Conservation (phyloP, 2,329 filamentous ascomycete genomes). For the Colletotrichum trifolii region DNA sequence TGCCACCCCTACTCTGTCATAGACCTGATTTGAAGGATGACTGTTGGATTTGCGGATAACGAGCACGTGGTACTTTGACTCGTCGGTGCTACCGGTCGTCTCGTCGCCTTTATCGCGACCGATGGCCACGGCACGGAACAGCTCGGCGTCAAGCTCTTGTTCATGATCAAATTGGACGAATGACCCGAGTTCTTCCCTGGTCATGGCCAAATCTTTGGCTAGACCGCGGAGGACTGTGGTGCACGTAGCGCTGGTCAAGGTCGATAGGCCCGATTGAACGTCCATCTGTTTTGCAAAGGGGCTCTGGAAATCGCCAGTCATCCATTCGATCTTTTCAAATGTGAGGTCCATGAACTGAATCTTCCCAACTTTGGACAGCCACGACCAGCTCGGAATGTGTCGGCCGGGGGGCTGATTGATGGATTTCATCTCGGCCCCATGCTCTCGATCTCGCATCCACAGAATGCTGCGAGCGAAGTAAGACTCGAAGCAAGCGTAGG, state of each 20-base stretch:
- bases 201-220: slow-evolving; percentile 3
- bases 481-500: slow-evolving; percentile 9
- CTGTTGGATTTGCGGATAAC: slow-evolving; percentile 1
- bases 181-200: not conserved
- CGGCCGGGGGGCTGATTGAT: not conserved
- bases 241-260: not conserved
- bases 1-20: slow-evolving; percentile 14
- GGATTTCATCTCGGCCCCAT: not conserved
- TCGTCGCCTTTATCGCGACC: slow-evolving; percentile 10
- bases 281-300: slow-evolving; percentile 1
- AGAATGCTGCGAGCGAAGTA: slow-evolving; percentile 18
- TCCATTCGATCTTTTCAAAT: slow-evolving; percentile 13
- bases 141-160: not conserved
- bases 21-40: not conserved
- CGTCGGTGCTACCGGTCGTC: not conserved
- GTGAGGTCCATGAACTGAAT: slow-evolving; percentile 21
- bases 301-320: slow-evolving; percentile 6
- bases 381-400: slow-evolving; percentile 22
- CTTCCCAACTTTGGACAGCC: slow-evolving; percentile 21
- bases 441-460: slow-evolving; percentile 12
- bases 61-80: slow-evolving; percentile 9
- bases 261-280: not conserved
- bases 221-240: slow-evolving; percentile 3
- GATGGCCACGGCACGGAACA: not conserved
- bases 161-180: slow-evolving; percentile 4